Evolutionary conservation across 768 basidiomycete species (phyloP).

Genomic region (Pleurotus giganteus): DNA sequence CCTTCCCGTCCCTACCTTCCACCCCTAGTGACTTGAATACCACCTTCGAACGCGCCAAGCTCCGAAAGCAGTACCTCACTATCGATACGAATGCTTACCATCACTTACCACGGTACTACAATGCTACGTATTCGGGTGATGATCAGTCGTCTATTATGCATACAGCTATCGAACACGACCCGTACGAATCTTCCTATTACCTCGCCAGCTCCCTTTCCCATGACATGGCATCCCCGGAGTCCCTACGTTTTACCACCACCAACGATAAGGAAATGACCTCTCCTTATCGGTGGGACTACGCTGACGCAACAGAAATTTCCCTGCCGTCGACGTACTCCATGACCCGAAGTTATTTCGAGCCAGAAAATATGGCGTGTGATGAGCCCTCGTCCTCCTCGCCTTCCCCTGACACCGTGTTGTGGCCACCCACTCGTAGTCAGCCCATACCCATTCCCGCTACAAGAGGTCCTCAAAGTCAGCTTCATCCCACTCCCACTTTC

Average conservation of each 20-base stretch:
- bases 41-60: conserved; percentile 32
- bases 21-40: conserved; percentile 56
- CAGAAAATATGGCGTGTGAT: conserved; percentile 28
- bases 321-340: conserved; percentile 34
- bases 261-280: conserved; percentile 56
- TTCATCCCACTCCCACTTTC: conserved; percentile 43
- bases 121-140: conserved; percentile 39
- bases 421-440: conserved; percentile 31
- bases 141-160: conserved; percentile 66
- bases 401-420: conserved; percentile 25
- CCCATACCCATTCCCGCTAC: conserved; percentile 29
- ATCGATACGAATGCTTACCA: conserved; percentile 54
- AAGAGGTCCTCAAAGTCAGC: conserved; percentile 25
- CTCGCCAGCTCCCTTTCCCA: conserved; percentile 42
- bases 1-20: conserved; percentile 46
- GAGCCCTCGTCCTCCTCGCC: conserved; percentile 33
- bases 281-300: conserved; percentile 46
- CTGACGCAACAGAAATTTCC: conserved; percentile 41
- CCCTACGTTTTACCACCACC: conserved; percentile 35
- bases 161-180: conserved; percentile 68
- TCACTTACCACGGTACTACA: conserved; percentile 43
- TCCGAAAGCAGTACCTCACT: conserved; percentile 45
- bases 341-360: conserved; percentile 35
- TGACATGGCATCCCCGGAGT: conserved; percentile 36
- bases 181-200: conserved; percentile 57